phyloP scores from a whole-genome alignment of 1,284 basidiomycete species.

The Puccinia coronata region DNA sequence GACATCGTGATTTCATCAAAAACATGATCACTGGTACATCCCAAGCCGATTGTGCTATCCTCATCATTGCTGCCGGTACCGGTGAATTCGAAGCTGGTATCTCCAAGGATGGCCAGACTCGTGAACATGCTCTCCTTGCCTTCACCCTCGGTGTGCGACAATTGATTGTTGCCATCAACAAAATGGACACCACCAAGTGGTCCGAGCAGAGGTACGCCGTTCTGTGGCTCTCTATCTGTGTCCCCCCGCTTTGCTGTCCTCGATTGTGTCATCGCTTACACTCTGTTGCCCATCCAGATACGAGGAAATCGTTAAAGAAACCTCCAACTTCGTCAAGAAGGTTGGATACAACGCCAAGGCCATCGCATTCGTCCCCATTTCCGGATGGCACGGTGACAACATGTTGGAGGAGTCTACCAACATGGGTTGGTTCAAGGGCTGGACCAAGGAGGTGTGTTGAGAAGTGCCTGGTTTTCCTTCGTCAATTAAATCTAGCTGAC shows the following conservation, averaged over 20 bases:
- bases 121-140: slow-evolving; percentile 99
- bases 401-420: slow-evolving; percentile 97
- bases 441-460: slow-evolving; percentile 69
- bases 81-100: slow-evolving; percentile 99
- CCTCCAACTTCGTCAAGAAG: slow-evolving; percentile 99
- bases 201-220: slow-evolving; percentile 35
- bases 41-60: slow-evolving; percentile 98
- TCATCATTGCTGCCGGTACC: slow-evolving; percentile 98
- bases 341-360: slow-evolving; percentile 99
- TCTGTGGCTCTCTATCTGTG: slow-evolving; percentile 58
- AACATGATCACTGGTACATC: slow-evolving; percentile 99
- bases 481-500: no score
- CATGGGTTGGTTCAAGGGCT: slow-evolving; percentile 99
- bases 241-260: no score
- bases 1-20: slow-evolving; percentile 99
- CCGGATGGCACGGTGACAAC: slow-evolving; percentile 99
- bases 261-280: no score
- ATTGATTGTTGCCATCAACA: slow-evolving; percentile 99
- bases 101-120: slow-evolving; percentile 99
- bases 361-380: slow-evolving; percentile 98
- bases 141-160: slow-evolving; percentile 99
- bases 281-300: slow-evolving; percentile 69
- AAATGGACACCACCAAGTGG: slow-evolving; percentile 94
- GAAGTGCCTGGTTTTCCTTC: slow-evolving; percentile 43
- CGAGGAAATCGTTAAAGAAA: slow-evolving; percentile 99